These are phyloP conservation scores for Pseudocohnilembus persalinus DNA, from an alignment of 169 alveolate species.

Conservation along the genomic window DNA sequence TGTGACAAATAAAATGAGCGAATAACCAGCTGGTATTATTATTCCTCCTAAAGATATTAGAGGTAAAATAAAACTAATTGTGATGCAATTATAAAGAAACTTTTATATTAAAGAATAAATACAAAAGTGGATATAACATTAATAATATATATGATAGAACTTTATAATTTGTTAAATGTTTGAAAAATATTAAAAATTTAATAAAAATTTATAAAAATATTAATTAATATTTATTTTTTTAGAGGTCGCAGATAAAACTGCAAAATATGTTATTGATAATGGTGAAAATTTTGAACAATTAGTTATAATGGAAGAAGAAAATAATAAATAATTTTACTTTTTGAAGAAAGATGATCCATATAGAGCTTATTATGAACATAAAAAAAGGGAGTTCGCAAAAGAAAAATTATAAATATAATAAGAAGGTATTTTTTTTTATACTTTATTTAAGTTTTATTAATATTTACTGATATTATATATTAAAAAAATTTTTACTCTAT, in stretches of 20 bases:
- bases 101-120: too few relatives aligned
- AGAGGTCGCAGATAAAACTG: slow-evolving; percentile 74
- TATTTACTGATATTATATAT: neutral
- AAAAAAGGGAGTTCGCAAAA: slow-evolving; percentile 56
- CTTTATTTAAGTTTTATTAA: neutral
- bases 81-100: too few relatives aligned
- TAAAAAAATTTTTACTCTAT: neutral
- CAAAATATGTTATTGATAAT: slow-evolving; percentile 73
- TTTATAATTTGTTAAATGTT: too few relatives aligned
- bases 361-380: slow-evolving; percentile 73
- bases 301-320: slow-evolving; percentile 60
- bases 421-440: neutral
- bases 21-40: slow-evolving; percentile 12
- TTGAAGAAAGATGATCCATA: slow-evolving; percentile 74
- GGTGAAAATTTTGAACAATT: slow-evolving; percentile 68
- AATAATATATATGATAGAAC: too few relatives aligned
- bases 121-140: neutral
- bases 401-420: slow-evolving; percentile 19
- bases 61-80: neutral
- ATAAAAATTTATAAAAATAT: too few relatives aligned
- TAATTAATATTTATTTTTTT: neutral
- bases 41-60: slow-evolving; percentile 23
- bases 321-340: slow-evolving; percentile 64
- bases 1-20: too few relatives aligned
- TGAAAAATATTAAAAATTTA: too few relatives aligned